Percentiles rank a stretch among this genome's conserved stretches.
These are phyloP conservation scores for Silybum marianum DNA, from an alignment of 129 eudicot species.

Conservation along the genomic window DNA sequence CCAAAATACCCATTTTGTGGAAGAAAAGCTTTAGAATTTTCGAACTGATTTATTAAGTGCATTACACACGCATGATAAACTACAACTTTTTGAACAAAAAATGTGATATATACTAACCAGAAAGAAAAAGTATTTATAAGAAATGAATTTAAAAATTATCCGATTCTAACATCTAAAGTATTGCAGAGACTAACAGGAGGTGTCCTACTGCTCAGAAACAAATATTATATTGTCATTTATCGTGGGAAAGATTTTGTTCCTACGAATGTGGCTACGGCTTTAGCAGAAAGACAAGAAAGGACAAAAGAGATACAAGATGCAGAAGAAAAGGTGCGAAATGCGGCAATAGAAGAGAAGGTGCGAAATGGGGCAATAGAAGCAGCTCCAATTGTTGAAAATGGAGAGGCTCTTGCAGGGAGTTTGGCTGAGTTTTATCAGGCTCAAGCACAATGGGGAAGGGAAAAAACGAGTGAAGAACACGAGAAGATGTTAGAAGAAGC, in stretches of 20 bases:
- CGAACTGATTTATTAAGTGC: background rate
- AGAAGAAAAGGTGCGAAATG: slow-evolving; percentile 62
- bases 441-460: slow-evolving; percentile 91
- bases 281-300: slow-evolving; percentile 82
- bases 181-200: slow-evolving; percentile 92
- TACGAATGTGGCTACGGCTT: slow-evolving; percentile 70
- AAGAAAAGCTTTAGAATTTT: background rate
- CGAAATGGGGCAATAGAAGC: slow-evolving; percentile 32
- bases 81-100: background rate
- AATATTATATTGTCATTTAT: slow-evolving; percentile 81
- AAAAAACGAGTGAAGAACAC: slow-evolving; percentile 74
- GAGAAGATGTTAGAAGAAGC: slow-evolving; percentile 73
- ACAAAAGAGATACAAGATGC: slow-evolving; percentile 79
- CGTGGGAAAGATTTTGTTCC: slow-evolving; percentile 98
- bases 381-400: slow-evolving; percentile 33
- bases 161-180: slow-evolving; percentile 33
- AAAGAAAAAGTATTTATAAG: background rate
- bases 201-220: slow-evolving; percentile 82
- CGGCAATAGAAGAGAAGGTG: slow-evolving; percentile 40
- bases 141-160: slow-evolving; percentile 13
- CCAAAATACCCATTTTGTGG: background rate
- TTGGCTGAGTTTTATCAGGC: slow-evolving; percentile 92
- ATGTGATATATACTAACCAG: slow-evolving; percentile 8
- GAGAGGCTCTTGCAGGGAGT: slow-evolving; percentile 75
- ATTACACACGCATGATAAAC: slow-evolving; percentile 1